A percentile compares a stretch with the other conserved stretches of the same genome.
Evolutionary conservation across 352 stramenopile genomes (phyloP).

Genomic region (Pythium chondricola): DNA sequence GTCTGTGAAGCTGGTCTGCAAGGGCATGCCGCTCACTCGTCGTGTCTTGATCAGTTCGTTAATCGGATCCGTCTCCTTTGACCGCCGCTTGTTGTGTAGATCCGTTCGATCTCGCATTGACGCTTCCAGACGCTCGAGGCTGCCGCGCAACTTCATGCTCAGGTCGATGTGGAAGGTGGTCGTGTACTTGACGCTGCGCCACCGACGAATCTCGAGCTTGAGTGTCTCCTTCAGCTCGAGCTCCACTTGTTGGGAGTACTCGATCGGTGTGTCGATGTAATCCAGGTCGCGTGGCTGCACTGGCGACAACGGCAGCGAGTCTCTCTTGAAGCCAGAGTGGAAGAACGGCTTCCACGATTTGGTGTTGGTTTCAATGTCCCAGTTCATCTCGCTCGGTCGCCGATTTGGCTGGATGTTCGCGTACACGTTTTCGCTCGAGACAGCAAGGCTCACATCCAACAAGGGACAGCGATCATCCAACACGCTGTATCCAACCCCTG

Average conservation of each 20-base stretch:
- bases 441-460: conserved; percentile 77
- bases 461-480: conserved; percentile 81
- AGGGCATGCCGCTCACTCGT: conserved; percentile 72
- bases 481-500: conserved; percentile 66
- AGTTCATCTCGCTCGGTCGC: conserved; percentile 57
- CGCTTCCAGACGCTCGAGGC: conserved; percentile 71
- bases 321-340: conserved; percentile 18
- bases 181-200: conserved; percentile 73
- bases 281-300: conserved; percentile 51
- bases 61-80: conserved; percentile 14
- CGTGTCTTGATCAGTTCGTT: conserved; percentile 19
- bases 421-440: conserved; percentile 88
- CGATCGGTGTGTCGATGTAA: conserved; percentile 50
- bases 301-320: conserved; percentile 24
- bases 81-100: background rate
- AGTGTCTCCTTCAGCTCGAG: conserved; percentile 71
- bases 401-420: conserved; percentile 76
- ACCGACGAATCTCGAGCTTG: conserved; percentile 84
- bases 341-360: conserved; percentile 88
- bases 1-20: conserved; percentile 89
- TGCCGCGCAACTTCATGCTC: conserved; percentile 60
- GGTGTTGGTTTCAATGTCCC: conserved; percentile 70
- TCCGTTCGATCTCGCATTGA: conserved; percentile 4
- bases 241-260: conserved; percentile 69
- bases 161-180: conserved; percentile 88